phyloP scores from a whole-genome alignment of 495 filamentous ascomycete genomes.

The Aspergillus homomorphus region DNA sequence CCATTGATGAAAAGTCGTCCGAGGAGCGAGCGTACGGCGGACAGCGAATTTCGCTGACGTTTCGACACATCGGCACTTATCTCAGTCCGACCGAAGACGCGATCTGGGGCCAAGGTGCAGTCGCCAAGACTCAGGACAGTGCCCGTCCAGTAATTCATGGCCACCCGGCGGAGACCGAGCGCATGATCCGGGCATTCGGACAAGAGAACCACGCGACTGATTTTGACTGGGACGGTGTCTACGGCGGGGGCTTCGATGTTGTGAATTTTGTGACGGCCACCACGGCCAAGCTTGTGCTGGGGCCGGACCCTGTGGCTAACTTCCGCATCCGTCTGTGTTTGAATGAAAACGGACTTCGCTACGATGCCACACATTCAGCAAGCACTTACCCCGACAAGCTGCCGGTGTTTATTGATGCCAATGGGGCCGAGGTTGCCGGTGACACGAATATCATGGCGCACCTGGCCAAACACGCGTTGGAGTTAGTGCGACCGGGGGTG shows the following conservation, averaged over 20 bases:
- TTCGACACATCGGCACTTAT: slow-evolving; percentile 86
- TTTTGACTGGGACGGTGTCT: slow-evolving; percentile 77
- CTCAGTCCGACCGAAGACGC: slow-evolving; percentile 54
- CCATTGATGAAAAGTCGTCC: slow-evolving; percentile 56
- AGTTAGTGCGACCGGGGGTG: slow-evolving; percentile 29
- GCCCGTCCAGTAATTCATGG: slow-evolving; percentile 67
- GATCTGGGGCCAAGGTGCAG: slow-evolving; percentile 94
- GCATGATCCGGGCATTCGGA: slow-evolving; percentile 75
- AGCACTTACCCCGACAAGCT: slow-evolving; percentile 1
- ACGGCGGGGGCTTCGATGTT: slow-evolving; percentile 84
- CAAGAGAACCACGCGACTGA: slow-evolving; percentile 71
- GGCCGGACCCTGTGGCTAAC: slow-evolving; percentile 53
- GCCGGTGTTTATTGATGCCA: slow-evolving; percentile 29
- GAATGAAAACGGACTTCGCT: slow-evolving; percentile 57
- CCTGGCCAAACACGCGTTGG: slow-evolving; percentile 25
- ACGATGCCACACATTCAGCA: slow-evolving; percentile 26
- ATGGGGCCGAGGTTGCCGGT: slow-evolving; percentile 32
- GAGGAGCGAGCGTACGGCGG: slow-evolving; percentile 71
- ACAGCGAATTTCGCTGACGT: slow-evolving; percentile 87
- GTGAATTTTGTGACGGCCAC: slow-evolving; percentile 64
- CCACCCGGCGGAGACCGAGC: slow-evolving; percentile 60
- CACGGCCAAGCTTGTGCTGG: slow-evolving; percentile 51
- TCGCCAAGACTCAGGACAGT: slow-evolving; percentile 54
- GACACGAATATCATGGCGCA: slow-evolving; percentile 34
- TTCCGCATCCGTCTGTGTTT: slow-evolving; percentile 55